A percentile compares a stretch with the other conserved stretches of the same genome.
Evolutionary conservation across 345 rosid genomes (phyloP).

Genomic region (Eucalyptus grandis): DNA sequence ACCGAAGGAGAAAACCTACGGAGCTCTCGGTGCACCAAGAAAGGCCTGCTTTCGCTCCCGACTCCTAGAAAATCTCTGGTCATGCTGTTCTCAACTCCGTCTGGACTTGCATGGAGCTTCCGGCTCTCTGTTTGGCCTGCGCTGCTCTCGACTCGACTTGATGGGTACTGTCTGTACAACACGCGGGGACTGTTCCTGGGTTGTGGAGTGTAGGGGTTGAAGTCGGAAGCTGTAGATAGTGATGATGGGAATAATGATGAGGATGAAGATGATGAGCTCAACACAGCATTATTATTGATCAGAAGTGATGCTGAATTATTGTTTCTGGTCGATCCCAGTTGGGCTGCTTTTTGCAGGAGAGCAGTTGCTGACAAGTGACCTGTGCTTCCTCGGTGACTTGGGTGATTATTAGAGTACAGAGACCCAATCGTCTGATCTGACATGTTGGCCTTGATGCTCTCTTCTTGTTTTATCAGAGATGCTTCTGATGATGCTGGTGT

Average conservation of each 20-base stretch:
- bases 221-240: not conserved
- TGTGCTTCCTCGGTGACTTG: not conserved
- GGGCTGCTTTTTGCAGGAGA: conserved; percentile 76
- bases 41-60: conserved; percentile 19
- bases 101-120: not conserved
- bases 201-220: not conserved
- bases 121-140: not conserved
- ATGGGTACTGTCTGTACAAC: not conserved
- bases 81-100: conserved; percentile 4
- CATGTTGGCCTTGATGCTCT: not conserved
- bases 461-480: not conserved
- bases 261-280: not conserved
- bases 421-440: not conserved
- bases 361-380: conserved; percentile 75
- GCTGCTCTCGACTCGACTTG: not conserved
- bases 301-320: not conserved
- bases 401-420: not conserved
- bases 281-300: not conserved
- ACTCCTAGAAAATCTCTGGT: conserved; percentile 73
- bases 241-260: not conserved
- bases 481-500: not conserved
- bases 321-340: conserved; percentile 75
- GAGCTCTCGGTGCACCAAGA: conserved; percentile 27
- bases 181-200: not conserved
- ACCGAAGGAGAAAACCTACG: conserved; percentile 13